Conservation (phyloP, 495 filamentous ascomycete species). For the Bacidia rubella region DNA sequence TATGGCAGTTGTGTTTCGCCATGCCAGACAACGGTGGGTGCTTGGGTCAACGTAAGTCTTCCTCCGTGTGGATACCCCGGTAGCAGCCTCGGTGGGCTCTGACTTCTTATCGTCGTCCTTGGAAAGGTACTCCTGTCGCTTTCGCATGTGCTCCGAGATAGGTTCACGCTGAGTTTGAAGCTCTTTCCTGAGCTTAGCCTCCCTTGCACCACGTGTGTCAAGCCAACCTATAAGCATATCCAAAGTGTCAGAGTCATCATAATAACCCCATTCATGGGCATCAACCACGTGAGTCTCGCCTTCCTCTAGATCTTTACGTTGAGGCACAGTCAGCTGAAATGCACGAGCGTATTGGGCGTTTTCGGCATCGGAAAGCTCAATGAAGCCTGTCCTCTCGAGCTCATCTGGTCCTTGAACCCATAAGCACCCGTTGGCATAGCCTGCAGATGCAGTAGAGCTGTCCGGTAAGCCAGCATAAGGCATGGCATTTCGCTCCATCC, state of each 20-base stretch:
- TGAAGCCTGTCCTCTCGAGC: conserved; percentile 71
- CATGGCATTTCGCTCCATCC: conserved; percentile 98
- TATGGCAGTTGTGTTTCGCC: conserved; percentile 68
- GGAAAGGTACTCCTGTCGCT: conserved; percentile 56
- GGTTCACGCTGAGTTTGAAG: conserved; percentile 60
- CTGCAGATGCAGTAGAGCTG: conserved; percentile 74
- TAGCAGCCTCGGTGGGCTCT: conserved; percentile 41
- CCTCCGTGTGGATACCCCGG: conserved; percentile 62
- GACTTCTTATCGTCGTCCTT: conserved; percentile 36
- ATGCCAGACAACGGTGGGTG: conserved; percentile 60
- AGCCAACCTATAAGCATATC: conserved; percentile 78
- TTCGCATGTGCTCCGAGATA: conserved; percentile 69
- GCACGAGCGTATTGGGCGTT: conserved; percentile 44
- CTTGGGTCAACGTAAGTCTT: conserved; percentile 51
- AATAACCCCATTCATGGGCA: conserved; percentile 82
- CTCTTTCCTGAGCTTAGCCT: conserved; percentile 75
- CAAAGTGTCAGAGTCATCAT: conserved; percentile 61
- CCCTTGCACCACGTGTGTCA: conserved; percentile 68
- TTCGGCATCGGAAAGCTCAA: conserved; percentile 60
- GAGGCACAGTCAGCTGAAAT: conserved; percentile 66
- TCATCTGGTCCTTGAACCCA: conserved; percentile 96
- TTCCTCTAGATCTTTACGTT: conserved; percentile 79
- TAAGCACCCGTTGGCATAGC: conserved; percentile 84
- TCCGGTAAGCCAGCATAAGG: conserved; percentile 77
- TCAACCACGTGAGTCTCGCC: conserved; percentile 63